Base-by-base conservation (phyloP, 2,329 filamentous ascomycete species). In the Talaromyces funiculosus region DNA sequence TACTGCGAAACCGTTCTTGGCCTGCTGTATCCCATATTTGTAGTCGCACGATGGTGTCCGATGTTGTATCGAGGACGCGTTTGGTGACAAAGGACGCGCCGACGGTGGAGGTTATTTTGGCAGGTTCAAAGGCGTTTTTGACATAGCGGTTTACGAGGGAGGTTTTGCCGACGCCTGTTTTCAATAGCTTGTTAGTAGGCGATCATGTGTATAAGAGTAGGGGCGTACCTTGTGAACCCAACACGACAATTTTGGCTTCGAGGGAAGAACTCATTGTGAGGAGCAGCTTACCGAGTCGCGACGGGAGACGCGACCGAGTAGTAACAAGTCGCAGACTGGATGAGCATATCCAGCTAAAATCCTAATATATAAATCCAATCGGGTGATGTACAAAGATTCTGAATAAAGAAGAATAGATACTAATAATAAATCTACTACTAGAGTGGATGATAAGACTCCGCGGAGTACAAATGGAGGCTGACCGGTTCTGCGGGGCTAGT, bases 11-110 rank as follows among this genome's bases (percentile, higher is more conserved):
- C 60, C 93, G 86, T 79, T 99, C 93, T 72, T 99, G 93, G 63
- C 93, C 93, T 61, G 93, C 91, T 35, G 92, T 97, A 72, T 97
- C 92, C 92, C 92, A 97, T 67, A 97, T 95, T 72, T 97, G 92
- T 38, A 97, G 81, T n/a, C 92, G 86, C 37, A 97, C 91, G 24
- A 90, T 82, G 1, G 91, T 94, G 68, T 93, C 90, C 22, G 88
- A 90, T 72, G 96, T 90, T 63, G 85, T 86, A 75, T 97, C 92
- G 66, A 90, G 81, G 62, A 92, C 87, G 69, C 87, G 85, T 77
- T 92, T 92, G 45, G 89, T 89, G 72, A 91, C 81, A 74, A 92
- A 92, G 71, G 86, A 90, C 29, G 89, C 89, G 71, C 89, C 89
- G 61, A 92, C 86, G n/a, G 89, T 92, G 4, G 86, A 89, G 58